Evolutionary conservation across 2,329 filamentous ascomycete genomes (phyloP), one percentile per base, ranked within the genome.

Genomic region (Aspergillus intermedius): DNA sequence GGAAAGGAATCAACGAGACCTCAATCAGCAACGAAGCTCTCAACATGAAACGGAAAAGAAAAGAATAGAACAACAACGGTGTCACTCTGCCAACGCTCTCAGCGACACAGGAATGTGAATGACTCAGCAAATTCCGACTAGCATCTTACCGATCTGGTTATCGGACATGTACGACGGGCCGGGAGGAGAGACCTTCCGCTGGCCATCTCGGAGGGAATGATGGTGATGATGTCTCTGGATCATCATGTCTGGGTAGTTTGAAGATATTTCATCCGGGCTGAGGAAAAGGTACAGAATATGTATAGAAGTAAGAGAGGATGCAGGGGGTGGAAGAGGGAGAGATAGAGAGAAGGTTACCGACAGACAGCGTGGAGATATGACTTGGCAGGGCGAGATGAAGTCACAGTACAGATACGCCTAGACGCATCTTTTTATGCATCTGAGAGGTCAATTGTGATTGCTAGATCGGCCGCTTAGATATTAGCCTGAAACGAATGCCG

Each of bases 101-200:
- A 49, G 49, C 35, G 48, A 52, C 48, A 48, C 46, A 45, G 48
- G 49, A 54, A 54, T 57, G 49, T 30, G 45, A 40, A 50, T 54
- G 52, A 47, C 49, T 51, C 51, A 43, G 52, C 51, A 34, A 53
- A 44, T 49, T 54, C 48, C 41, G 41, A 43, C 12, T 7, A 19
- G 12, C 46, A 52, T 62, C 70, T 64, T 60, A 75, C 73, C 71
- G 54, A 74, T 65, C 58, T 75, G 72, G 51, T 74, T 65, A 50
- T 68, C 64, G 45, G 66, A 69, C 72, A 75, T 74, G 57, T 68
- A 72, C 44, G 68, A 70, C 43, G 73, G 72, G 21, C 70, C 68
- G 15, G 73, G 70, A 49, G 73, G 73, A 50, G 72, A 73, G 49
- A 73, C 68, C 63, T 74, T 75, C 55, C 72, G 67, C 46, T 68